Conservation (phyloP, 805 yeast species). For the Priceomyces melissophilus region DNA sequence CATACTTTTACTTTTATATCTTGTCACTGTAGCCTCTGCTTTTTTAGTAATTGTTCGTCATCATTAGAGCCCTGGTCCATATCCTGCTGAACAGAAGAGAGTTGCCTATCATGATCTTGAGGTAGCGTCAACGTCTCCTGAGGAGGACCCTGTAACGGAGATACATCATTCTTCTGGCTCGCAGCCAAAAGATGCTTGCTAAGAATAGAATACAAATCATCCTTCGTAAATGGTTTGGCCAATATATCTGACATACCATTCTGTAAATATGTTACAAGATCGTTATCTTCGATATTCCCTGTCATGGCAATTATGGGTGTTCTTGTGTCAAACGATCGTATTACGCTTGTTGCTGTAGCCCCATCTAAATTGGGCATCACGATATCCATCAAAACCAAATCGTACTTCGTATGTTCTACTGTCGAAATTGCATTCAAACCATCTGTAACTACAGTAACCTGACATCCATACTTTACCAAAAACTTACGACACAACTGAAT, state of each 20-base stretch:
- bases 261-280: constrained; percentile 71
- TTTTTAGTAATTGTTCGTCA: constrained; percentile 16
- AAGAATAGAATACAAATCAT: constrained; percentile 73
- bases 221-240: constrained; percentile 91
- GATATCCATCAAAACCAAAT: constrained; percentile 79
- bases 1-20: constrained; percentile 1
- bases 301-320: constrained; percentile 96
- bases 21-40: constrained; percentile 16
- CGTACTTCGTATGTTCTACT: constrained; percentile 67
- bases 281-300: constrained; percentile 80
- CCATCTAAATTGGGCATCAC: constrained; percentile 89
- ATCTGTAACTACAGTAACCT: constrained; percentile 88
- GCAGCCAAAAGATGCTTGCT: constrained; percentile 63
- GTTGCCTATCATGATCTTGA: constrained; percentile 7
- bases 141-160: constrained; percentile 7
- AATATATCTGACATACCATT: constrained; percentile 92
- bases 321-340: constrained; percentile 74
- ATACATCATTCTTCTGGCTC: constrained; percentile 8
- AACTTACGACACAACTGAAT: constrained; percentile 81
- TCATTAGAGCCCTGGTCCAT: constrained; percentile 1
- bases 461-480: constrained; percentile 82
- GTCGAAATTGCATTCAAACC: constrained; percentile 85
- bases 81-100: neutral
- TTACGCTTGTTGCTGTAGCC: constrained; percentile 86
- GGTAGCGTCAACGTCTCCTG: constrained; percentile 9